Conservation (phyloP, 768 basidiomycete species). For the Nevesoporus exiguus region DNA sequence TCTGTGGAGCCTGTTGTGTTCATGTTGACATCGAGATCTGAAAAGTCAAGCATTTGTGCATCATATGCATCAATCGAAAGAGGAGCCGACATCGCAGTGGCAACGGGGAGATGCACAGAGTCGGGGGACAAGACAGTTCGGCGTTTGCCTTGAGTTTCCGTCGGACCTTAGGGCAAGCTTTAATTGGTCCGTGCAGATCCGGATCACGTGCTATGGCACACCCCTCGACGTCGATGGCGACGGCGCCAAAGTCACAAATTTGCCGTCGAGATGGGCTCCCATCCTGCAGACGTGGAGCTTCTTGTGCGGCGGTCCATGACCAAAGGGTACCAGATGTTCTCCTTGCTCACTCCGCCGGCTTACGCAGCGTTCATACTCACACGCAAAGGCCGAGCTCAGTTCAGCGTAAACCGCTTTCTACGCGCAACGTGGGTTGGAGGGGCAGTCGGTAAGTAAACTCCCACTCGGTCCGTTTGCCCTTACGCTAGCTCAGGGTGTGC, state of each 20-base stretch:
- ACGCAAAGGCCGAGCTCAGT: slow-evolving; percentile 50
- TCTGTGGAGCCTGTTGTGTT: slow-evolving; percentile 43
- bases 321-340: slow-evolving; percentile 65
- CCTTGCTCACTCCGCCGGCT: slow-evolving; percentile 57
- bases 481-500: slow-evolving; percentile 30
- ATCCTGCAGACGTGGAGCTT: slow-evolving; percentile 58
- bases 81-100: slow-evolving; percentile 25
- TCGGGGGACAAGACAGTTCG: slow-evolving; percentile 13
- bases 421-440: slow-evolving; percentile 76
- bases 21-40: slow-evolving; percentile 61
- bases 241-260: background rate
- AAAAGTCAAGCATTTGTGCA: slow-evolving; percentile 62
- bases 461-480: background rate
- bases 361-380: slow-evolving; percentile 54
- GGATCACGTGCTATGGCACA: slow-evolving; percentile 21
- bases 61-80: slow-evolving; percentile 50
- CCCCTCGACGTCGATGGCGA: slow-evolving; percentile 3
- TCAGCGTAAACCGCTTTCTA: slow-evolving; percentile 60
- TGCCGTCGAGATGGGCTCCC: slow-evolving; percentile 22
- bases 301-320: slow-evolving; percentile 63
- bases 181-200: slow-evolving; percentile 30
- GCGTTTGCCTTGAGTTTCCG: slow-evolving; percentile 10
- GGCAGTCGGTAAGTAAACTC: slow-evolving; percentile 38
- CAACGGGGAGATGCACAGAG: slow-evolving; percentile 15
- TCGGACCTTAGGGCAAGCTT: slow-evolving; percentile 26